Evolutionary conservation across 2,329 filamentous ascomycete genomes (phyloP), one percentile per base, ranked within the genome.

Genomic region (Epichloe brachyelytri): DNA sequence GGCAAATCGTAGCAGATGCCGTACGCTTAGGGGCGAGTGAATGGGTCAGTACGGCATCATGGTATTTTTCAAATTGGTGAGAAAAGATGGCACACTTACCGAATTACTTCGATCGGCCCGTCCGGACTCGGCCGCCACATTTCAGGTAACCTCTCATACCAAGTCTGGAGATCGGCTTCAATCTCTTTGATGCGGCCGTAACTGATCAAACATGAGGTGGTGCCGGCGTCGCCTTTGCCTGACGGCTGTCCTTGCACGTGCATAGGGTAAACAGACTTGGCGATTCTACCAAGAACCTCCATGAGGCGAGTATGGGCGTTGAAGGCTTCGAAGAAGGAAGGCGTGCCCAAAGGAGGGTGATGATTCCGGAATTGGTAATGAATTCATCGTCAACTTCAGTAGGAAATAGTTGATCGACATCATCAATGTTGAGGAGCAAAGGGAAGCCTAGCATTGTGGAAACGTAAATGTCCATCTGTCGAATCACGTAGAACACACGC

Each of bases 41-140:
- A 19, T 20, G 22, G 46, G 30, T 48, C 2, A 45, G 26, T 17
- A 51, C 33, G 19, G 6, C 8, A 10, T 19, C 20, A 46, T 37
- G n/a, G 12, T 33, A 30, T 33, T 33, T 14, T 10, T 15, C 10
- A n/a, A 4, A 34, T n/a, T 20, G 20, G 44, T 2, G 30, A 30
- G 38, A 8, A 41, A n/a, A 41, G 8, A 34, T 30, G 40, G 15
- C 12, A 15, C 2, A 66, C 78, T 71, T 76, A 88, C 87, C 88
- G 78, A 58, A 89, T 78, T 22, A 90, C 78, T 60, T 90, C 82
- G 36, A 83, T 78, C 1, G 83, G 76, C 0, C 83, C 85, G 48
- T 93, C 88, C 0, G 83, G 78, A 54, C 87, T 88, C 1, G 89
- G 89, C 54, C 85, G 83, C 67, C 95, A 81, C 50, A 82, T 79